These are phyloP conservation scores for Diaporthe ampelina DNA, from an alignment of 2,329 filamentous ascomycete species.

Conservation along the genomic window DNA sequence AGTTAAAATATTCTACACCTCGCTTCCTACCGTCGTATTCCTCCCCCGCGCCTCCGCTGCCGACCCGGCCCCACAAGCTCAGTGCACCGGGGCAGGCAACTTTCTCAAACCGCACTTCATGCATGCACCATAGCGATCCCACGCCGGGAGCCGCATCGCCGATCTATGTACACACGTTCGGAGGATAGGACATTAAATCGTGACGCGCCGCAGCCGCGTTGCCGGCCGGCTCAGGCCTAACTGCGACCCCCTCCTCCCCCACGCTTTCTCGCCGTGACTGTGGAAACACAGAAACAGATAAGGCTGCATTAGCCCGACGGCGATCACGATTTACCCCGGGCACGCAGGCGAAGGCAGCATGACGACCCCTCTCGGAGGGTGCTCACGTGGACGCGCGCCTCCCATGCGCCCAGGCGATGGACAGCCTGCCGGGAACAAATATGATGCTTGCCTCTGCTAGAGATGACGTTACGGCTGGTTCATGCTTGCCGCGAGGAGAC, in stretches of 20 bases:
- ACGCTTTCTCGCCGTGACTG: background rate
- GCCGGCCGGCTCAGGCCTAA: background rate
- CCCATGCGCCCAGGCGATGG: background rate
- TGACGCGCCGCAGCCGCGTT: slow-evolving; percentile 1
- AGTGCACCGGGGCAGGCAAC: slow-evolving; percentile 5
- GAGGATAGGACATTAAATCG: background rate
- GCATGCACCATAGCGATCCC: slow-evolving; percentile 3
- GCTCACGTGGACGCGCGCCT: slow-evolving; percentile 26
- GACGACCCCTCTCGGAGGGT: background rate
- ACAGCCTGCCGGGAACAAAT: background rate
- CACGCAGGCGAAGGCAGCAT: background rate
- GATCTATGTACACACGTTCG: background rate
- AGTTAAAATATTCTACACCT: background rate
- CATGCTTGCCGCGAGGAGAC: background rate
- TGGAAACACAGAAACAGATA: slow-evolving; percentile 22
- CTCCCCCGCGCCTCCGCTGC: background rate
- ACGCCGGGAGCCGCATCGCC: slow-evolving; percentile 12
- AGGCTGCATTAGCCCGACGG: slow-evolving; percentile 23
- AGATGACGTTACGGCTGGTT: background rate
- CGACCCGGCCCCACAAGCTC: slow-evolving; percentile 2
- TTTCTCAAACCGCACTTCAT: background rate
- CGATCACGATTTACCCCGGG: background rate
- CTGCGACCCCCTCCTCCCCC: background rate
- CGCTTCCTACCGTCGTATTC: background rate
- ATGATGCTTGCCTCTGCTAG: background rate